Conservation (phyloP, 1,139 yeast genomes). For the Geotrichum europaeum region DNA sequence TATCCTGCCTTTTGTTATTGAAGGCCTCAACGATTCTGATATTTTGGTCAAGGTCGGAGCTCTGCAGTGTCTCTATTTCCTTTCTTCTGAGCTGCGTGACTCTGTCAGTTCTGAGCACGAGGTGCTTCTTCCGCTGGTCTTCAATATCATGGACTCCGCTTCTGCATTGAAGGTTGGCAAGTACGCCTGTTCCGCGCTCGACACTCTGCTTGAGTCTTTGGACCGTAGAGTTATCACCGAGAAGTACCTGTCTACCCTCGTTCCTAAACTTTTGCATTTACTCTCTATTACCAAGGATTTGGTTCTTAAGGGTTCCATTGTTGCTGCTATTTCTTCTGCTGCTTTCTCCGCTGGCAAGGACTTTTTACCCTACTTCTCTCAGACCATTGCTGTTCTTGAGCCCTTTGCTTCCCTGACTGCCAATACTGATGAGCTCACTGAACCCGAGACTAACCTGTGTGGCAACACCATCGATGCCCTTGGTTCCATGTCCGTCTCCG, state of each 20-base stretch:
- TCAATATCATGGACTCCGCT: constrained; percentile 80
- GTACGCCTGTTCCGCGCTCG: constrained; percentile 86
- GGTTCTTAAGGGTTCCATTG: constrained; percentile 77
- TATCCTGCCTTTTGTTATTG: constrained; percentile 62
- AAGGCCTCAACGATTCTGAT: constrained; percentile 75
- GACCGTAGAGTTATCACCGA: constrained; percentile 73
- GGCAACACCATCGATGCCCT: constrained; percentile 90
- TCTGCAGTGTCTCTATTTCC: constrained; percentile 67
- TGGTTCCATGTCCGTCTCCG: constrained; percentile 94
- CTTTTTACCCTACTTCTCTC: constrained; percentile 77
- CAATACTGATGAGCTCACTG: constrained; percentile 30
- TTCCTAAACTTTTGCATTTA: constrained; percentile 83
- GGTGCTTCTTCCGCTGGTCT: constrained; percentile 75
- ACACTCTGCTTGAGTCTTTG: constrained; percentile 87
- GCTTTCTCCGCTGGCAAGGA: constrained; percentile 92
- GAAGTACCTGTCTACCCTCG: constrained; percentile 76
- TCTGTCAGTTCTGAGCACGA: constrained; percentile 77
- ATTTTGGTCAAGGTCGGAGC: constrained; percentile 81
- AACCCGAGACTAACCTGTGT: constrained; percentile 48
- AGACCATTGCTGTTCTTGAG: constrained; percentile 73
- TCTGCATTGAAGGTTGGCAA: constrained; percentile 79
- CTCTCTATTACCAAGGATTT: constrained; percentile 57
- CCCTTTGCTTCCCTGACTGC: constrained; percentile 59
- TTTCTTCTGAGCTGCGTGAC: constrained; percentile 82
- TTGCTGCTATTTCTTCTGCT: constrained; percentile 94